Base-by-base conservation (phyloP, 2,329 filamentous ascomycete species). In the Chaetomium olivaceum region DNA sequence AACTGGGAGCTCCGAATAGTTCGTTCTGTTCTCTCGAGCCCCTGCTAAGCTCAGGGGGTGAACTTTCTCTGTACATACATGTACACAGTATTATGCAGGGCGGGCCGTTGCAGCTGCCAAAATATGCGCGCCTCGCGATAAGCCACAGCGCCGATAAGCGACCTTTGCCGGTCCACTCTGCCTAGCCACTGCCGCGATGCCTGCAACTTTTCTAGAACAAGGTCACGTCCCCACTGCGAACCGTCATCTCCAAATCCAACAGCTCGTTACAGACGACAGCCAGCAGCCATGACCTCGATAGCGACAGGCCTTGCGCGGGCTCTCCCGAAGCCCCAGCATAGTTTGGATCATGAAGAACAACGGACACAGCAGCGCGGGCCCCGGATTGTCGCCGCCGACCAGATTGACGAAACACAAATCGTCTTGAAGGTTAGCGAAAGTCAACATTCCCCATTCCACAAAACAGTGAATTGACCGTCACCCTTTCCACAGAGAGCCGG, bases 271-370 rank as follows among this genome's bases (percentile, higher is more conserved):
- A 62, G 25, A 54, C 61, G 55, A 55, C 33, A 33, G 52, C 62
- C 68, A 60, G 29, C 72, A 71, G 77, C 65, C 68, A 91, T 91
- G 88, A 81, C 88, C 66, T 89, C 88, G 66, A 83, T 91, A 74
- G 85, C 85, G 71, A 84, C 87, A 66, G 91, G 92, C 65, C 85
- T 98, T 52, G 88, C 92, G 69, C 87, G 88, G 75, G 89, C 91
- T 64, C 83, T 98, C 52, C 94, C 94, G 3, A 93, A 93, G 76
- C 93, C 94, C 19, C 94, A 91, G 79, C 96, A 97, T 76, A 92
- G 89, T 4, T 93, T 91, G 71, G 92, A 96, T 76, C 89, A 96
- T 76, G 93, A 97, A 76, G 91, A 96, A 74, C 80, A 90, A 39
- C 89, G 89, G 27, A 79, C 83, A 33, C 87, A 91, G 75, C 88